Base-by-base conservation (phyloP, 2,329 filamentous ascomycete species). In the Sporothrix schenckii region DNA sequence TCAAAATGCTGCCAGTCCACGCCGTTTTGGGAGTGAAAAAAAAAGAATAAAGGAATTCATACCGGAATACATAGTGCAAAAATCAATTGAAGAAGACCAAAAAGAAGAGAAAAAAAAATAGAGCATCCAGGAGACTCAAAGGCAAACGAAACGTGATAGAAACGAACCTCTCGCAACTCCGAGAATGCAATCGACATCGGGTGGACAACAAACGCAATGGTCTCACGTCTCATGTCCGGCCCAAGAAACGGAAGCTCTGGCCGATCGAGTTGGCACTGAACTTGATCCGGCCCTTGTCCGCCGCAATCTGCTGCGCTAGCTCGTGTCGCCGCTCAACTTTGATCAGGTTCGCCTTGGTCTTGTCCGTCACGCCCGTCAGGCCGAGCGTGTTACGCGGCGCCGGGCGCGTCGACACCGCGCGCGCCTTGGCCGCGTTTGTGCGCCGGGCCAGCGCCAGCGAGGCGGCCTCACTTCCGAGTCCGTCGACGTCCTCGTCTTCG, bases 221-320 rank as follows among this genome's bases (percentile, higher is more conserved):
- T 10, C 19, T 66, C 47, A 71, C 4, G 56, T 58, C 24, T 66
- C 47, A 71, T 2, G 56, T 58, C 24, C 72, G 70, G 13, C 73
- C 73, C n/a, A 70, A 27, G 30, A 73, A 72, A 7, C 68, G 70
- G 69, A 74, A 74, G 65, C 69, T 71, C 69, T 74, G 69, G 19
- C 73, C 73, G 19, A 74, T 73, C 41, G 70, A 70, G 61, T 72
- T 73, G 49, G 70, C 70, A 39, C 71, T 74, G 71, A 68, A 69
- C 54, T 68, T 56, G 13, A 72, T 54, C 68, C 61, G 60, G 69
- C 65, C 66, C 60, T 71, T 72, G 63, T 73, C 70, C 9, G 60
- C 58, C 5, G 69, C 67, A 11, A 69, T 67, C 4, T 27, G 49
- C 69, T 71, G 65, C 21, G 39, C 49, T 49, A 68, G 21, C 21